Evolutionary conservation across 495 filamentous ascomycete genomes (phyloP).

Genomic region (Talaromyces adpressus): DNA sequence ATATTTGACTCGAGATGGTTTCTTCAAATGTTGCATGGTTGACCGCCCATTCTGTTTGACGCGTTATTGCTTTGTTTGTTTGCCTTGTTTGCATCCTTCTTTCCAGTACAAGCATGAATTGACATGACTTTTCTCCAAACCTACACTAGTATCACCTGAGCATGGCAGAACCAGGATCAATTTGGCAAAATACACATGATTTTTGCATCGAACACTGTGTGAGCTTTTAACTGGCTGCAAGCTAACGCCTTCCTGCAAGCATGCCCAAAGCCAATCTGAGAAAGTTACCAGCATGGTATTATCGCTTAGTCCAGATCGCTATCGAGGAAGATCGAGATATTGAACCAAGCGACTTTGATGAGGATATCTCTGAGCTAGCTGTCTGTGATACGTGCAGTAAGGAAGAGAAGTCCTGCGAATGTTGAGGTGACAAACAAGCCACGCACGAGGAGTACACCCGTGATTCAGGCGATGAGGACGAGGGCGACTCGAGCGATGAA

Average conservation of each 20-base stretch:
- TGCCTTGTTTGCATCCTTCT: not conserved
- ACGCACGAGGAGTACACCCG: no score
- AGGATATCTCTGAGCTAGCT: not conserved
- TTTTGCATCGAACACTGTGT: no score
- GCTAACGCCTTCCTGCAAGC: no score
- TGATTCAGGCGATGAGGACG: no score
- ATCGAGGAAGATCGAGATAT: not conserved
- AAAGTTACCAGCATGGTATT: not conserved
- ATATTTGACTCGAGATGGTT: not conserved
- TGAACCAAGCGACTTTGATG: not conserved
- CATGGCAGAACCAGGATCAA: not conserved
- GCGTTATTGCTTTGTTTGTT: not conserved
- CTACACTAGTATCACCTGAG: no score
- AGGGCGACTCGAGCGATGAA: no score
- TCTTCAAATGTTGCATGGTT: not conserved
- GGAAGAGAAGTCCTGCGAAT: not conserved
- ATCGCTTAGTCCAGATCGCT: not conserved
- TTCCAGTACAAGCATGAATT: not conserved
- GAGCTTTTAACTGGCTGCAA: no score
- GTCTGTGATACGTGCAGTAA: not conserved
- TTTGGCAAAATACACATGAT: not conserved
- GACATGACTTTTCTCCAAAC: no score
- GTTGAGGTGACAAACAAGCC: no score
- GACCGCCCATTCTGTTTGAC: not conserved
- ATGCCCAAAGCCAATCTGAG: no score